Evolutionary conservation across 768 basidiomycete genomes (phyloP).

Genomic region (Termitomyces sp.): DNA sequence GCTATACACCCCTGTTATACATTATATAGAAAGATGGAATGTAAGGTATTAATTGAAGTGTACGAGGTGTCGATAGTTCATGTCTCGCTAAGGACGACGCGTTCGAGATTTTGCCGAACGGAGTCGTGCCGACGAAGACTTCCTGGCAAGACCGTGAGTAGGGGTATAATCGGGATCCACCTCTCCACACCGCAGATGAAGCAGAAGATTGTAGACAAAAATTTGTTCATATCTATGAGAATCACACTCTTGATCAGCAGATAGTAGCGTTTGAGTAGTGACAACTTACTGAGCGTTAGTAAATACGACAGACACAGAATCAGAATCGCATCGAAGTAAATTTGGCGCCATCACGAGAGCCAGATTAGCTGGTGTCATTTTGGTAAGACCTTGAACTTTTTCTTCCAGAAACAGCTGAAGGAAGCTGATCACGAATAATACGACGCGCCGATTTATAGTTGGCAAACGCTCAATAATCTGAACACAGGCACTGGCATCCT

Average conservation of each 20-base stretch:
- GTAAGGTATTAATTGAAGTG: not conserved
- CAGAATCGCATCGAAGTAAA: conserved; percentile 77
- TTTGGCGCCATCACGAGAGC: conserved; percentile 93
- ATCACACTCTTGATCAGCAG: conserved; percentile 5
- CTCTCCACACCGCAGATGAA: conserved; percentile 70
- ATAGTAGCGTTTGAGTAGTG: not conserved
- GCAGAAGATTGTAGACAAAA: conserved; percentile 79
- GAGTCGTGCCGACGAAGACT: conserved; percentile 36
- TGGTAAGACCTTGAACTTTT: conserved; percentile 62
- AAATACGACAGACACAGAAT: conserved; percentile 85
- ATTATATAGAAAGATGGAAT: not conserved
- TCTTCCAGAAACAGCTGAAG: conserved; percentile 84
- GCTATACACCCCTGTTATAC: not conserved
- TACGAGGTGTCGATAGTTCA: not conserved
- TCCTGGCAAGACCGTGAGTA: conserved; percentile 73
- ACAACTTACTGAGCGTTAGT: conserved; percentile 81
- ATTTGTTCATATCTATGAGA: conserved; percentile 72
- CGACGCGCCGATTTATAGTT: conserved; percentile 79
- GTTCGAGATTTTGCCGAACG: conserved; percentile 52
- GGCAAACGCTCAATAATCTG: conserved; percentile 74
- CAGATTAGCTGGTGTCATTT: conserved; percentile 88
- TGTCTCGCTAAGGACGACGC: conserved; percentile 27
- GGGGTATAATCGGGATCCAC: conserved; percentile 78
- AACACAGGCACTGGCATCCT: conserved; percentile 64
- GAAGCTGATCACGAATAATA: conserved; percentile 87